A percentile compares a stretch with the other conserved stretches of the same genome.
phyloP scores from a whole-genome alignment of 2,329 filamentous ascomycete genomes.

The Exophiala aquamarina region DNA sequence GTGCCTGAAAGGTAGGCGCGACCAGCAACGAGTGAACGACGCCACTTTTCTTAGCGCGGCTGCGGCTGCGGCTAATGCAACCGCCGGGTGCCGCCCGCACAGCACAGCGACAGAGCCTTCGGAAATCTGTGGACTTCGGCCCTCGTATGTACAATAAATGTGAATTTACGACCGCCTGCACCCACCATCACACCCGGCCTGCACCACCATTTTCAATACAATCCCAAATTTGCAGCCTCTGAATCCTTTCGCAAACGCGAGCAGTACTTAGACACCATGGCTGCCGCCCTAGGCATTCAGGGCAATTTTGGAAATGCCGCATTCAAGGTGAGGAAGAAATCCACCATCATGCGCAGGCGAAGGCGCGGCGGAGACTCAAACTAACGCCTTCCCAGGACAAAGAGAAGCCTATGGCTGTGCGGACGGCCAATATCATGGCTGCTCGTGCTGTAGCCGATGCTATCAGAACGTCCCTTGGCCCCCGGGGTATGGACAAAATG shows the following conservation, averaged over 20 bases:
- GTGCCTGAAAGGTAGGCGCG: background rate
- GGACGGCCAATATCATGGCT: constrained; percentile 94
- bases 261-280: constrained; percentile 45
- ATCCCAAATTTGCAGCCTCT: no score
- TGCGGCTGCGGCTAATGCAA: no score
- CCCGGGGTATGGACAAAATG: constrained; percentile 99
- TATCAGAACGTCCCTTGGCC: constrained; percentile 93
- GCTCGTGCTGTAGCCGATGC: constrained; percentile 98
- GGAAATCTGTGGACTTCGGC: no score
- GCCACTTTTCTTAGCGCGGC: no score
- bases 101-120: no score
- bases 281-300: constrained; percentile 46
- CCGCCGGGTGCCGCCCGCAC: no score
- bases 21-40: no score
- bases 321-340: constrained; percentile 60
- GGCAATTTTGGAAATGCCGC: constrained; percentile 60
- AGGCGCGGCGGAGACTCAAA: background rate
- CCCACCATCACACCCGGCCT: no score
- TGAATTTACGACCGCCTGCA: no score
- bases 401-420: constrained; percentile 98
- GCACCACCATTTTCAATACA: no score
- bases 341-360: background rate
- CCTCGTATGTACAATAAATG: no score
- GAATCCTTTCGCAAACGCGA: no score
- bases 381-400: constrained; percentile 61